Base-by-base conservation (phyloP, 345 rosid species). In the Carallia pectinifolia region DNA sequence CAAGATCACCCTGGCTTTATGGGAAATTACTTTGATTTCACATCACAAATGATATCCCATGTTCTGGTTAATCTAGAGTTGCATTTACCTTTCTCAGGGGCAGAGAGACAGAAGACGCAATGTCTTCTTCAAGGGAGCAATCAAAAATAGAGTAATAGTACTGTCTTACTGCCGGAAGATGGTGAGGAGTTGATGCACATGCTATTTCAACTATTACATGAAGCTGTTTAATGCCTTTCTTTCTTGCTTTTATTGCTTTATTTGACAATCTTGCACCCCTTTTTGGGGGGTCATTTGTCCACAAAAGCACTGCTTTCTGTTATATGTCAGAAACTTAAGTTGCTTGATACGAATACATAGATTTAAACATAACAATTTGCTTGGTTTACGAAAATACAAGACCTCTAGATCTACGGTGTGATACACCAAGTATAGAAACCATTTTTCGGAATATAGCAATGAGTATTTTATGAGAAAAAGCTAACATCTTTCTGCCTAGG, bases 181-280 rank as follows among this genome's bases (percentile, higher is more conserved):
- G 97, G 72, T 74, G 52, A 38, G 97, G 96, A 63, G 96, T 84
- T 6, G 90, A 71, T 18, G 97, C 82, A 30, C 97, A 90, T 4
- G 97, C 82, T 70, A 92, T 86, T 92, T 92, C 99, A 8, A 90
- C 80, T 6, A 95, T 76, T 39, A 84, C 76, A 65, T 87, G 81
- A 47, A 90, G 65, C 30, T 81, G 81, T 27, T 92, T 86, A 36
- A 70, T 16, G 13, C 80, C 71, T 65, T 74, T 81, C 80, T 68
- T 86, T 52, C 58, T 81, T 33, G 66, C 73, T 61, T 78, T 84
- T 71, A 95, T 64, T 15, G 85, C 88, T 27, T 88, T 82, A 62
- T 87, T 80, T 40, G 86, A 87, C 19, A 90, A 77, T 71, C 69
- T 86, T 4, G 99, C 99, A 80, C 92, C 96, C 80, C 98, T 88